These are phyloP conservation scores for Pichia californica DNA, from an alignment of 805 yeast species.

Conservation along the genomic window DNA sequence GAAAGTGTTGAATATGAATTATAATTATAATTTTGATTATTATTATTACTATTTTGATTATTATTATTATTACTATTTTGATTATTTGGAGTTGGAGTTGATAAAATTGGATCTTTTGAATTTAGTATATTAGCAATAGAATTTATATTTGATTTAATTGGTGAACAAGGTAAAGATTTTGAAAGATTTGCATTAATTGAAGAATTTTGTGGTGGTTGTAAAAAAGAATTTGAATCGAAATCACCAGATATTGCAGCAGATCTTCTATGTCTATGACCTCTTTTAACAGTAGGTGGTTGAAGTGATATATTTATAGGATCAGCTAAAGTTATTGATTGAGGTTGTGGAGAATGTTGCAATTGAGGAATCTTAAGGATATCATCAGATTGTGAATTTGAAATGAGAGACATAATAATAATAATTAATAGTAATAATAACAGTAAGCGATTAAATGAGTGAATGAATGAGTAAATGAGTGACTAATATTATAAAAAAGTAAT, in stretches of 20 bases:
- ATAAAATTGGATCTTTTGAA: neutral
- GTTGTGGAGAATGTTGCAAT: too few species aligned
- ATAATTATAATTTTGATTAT: neutral
- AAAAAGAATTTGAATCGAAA: conserved; percentile 41
- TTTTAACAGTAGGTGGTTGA: conserved; percentile 27
- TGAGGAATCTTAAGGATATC: too few species aligned
- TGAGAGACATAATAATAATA: too few species aligned
- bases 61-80: too few species aligned
- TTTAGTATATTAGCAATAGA: too few species aligned
- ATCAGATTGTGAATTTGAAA: too few species aligned
- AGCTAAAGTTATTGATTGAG: neutral
- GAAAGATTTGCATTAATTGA: conserved; percentile 12
- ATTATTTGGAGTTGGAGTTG: neutral
- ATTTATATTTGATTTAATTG: conserved; percentile 12
- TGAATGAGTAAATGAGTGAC: too few species aligned
- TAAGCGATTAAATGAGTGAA: too few species aligned
- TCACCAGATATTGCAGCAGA: conserved; percentile 89
- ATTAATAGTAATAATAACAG: too few species aligned
- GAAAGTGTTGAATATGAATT: neutral
- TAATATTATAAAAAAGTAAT: too few species aligned
- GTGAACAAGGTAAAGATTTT: conserved; percentile 19
- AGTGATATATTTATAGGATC: conserved; percentile 15
- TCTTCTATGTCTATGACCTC: conserved; percentile 73
- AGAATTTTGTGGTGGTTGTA: conserved; percentile 13
- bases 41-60: conserved; percentile 1